These are phyloP conservation scores for Plasmodium inui DNA, from an alignment of 169 alveolate genomes.

Conservation along the genomic window DNA sequence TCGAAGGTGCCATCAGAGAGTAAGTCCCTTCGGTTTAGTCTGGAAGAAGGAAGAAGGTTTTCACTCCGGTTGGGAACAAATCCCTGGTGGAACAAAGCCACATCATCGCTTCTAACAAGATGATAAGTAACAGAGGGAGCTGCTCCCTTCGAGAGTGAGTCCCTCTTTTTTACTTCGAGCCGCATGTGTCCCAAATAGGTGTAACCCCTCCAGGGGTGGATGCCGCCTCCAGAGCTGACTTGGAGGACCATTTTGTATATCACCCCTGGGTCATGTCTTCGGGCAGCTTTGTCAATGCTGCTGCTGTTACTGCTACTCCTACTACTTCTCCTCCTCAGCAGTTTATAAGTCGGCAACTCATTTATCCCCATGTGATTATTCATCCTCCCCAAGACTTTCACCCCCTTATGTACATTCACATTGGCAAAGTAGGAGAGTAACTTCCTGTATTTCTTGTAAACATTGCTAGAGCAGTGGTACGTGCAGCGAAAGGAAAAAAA, in stretches of 20 bases:
- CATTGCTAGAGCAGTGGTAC: constrained; percentile 42
- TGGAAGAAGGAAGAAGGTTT: neutral
- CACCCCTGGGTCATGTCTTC: neutral
- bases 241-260: neutral
- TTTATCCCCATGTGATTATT: neutral
- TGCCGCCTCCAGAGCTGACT: neutral
- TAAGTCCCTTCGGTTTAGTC: neutral
- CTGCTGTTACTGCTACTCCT: too few relatives aligned
- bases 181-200: neutral
- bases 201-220: neutral
- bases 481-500: constrained; percentile 31
- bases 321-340: constrained; percentile 9
- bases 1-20: neutral
- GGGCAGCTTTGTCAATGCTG: neutral
- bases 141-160: neutral
- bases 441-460: constrained; percentile 15
- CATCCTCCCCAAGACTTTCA: neutral
- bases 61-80: neutral
- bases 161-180: neutral
- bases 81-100: neutral
- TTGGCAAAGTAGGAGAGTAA: neutral
- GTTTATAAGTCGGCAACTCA: constrained; percentile 4
- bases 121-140: neutral
- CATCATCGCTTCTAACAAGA: neutral
- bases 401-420: neutral